These are phyloP conservation scores for Lecanoromycetidae sp. DNA, from an alignment of 2,329 filamentous ascomycete genomes.

Conservation along the genomic window DNA sequence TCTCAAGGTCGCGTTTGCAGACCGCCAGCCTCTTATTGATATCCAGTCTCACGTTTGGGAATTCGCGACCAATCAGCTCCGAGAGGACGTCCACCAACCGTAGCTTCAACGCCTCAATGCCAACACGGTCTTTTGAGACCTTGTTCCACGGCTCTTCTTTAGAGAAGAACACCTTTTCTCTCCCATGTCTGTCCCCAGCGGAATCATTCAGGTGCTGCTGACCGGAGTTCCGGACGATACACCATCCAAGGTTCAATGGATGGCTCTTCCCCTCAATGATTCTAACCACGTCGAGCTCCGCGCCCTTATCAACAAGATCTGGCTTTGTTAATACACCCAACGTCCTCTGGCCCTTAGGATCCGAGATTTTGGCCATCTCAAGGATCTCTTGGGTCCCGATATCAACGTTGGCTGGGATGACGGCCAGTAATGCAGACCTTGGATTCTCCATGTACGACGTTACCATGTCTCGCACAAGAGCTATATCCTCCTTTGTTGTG, in stretches of 20 bases:
- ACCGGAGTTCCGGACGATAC: constrained; percentile 25
- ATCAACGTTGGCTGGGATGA: constrained; percentile 34
- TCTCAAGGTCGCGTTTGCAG: constrained; percentile 22
- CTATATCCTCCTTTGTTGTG: constrained; percentile 29
- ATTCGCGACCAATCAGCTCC: constrained; percentile 33
- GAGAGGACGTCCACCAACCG: constrained; percentile 33
- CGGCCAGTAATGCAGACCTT: constrained; percentile 32
- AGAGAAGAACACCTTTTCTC: constrained; percentile 29
- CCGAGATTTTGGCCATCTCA: constrained; percentile 28
- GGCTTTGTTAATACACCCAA: constrained; percentile 46
- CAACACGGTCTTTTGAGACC: constrained; percentile 29
- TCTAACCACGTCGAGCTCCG: constrained; percentile 23
- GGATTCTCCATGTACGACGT: constrained; percentile 29
- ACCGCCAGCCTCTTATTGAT: constrained; percentile 25
- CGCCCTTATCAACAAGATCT: constrained; percentile 37
- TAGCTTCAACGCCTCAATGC: constrained; percentile 30
- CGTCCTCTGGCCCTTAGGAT: constrained; percentile 29
- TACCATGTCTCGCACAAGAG: constrained; percentile 30
- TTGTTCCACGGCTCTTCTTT: constrained; percentile 27
- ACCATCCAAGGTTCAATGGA: constrained; percentile 24
- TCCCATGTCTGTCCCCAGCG: constrained; percentile 20
- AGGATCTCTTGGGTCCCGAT: constrained; percentile 37
- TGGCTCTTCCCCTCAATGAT: constrained; percentile 21
- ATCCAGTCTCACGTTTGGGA: constrained; percentile 33
- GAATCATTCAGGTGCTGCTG: constrained; percentile 20